Base-by-base conservation (phyloP, 1,284 basidiomycete species). In the Microbotryomycetes sp. region DNA sequence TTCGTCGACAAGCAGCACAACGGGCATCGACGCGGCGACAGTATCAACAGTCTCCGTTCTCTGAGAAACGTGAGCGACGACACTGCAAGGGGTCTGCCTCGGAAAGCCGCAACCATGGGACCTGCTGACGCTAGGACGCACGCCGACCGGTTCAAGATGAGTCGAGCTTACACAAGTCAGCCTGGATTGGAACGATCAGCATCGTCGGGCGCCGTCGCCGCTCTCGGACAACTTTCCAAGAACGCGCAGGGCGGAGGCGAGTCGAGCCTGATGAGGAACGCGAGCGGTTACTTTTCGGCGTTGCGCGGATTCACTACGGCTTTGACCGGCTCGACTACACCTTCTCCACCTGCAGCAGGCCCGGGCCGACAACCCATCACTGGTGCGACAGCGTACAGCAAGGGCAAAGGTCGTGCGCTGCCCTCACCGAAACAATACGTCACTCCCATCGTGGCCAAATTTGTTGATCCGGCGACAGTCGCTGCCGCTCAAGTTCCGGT, bases 251-350 rank as follows among this genome's bases (percentile, higher is more conserved):
- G 11, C 18, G 35, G 35, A 41, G 11, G 11, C 9, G 35, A 41
- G 18, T 41, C 35, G 18, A 18, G 35, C 9, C 9, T 41, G 26
- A 67, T 58, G 46, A 60, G 63, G 2, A 56, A 52, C 21, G 66
- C 58, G 4, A 66, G 66, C 35, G 66, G 66, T 2, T 66, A 66
- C 61, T 68, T 68, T 54, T 62, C 60, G 3, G 52, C 57, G 1
- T 28, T 65, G 4, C 35, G 64, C 3, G 64, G 64, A 7, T 52
- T 66, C 15, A 62, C 64, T 3, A 48, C 45, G 1, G 35, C 63
- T 1, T 57, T 59, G 7, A 18, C 61, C 4, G 54, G 52, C 18
- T 9, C 35, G 35, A 41, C 35, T 9, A 68, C 64, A 1, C 66
- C 66, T 27, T 61, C 66, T 11, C 35, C 26, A 3, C 31, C 61